Evolutionary conservation across 768 basidiomycete species (phyloP).

Genomic region (Boletus rex-veris): DNA sequence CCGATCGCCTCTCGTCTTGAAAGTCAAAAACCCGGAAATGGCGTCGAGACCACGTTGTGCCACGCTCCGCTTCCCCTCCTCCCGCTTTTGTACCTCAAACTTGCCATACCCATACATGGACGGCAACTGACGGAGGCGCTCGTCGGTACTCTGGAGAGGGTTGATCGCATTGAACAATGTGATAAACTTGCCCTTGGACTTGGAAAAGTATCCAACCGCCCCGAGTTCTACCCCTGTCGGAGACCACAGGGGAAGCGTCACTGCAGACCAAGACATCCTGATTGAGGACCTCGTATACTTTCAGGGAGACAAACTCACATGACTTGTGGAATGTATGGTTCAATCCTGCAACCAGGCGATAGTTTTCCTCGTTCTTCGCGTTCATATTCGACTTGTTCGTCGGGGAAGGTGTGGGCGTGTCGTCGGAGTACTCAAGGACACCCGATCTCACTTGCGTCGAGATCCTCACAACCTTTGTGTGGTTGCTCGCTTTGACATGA

Average conservation of each 20-base stretch:
- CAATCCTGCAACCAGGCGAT: slow-evolving; percentile 50
- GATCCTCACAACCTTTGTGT: slow-evolving; percentile 21
- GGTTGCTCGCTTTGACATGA: slow-evolving; percentile 5
- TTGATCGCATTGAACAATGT: slow-evolving; percentile 68
- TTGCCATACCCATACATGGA: slow-evolving; percentile 64
- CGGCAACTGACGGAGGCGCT: slow-evolving; percentile 45
- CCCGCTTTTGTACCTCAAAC: slow-evolving; percentile 41
- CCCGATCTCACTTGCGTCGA: not conserved
- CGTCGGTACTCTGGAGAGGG: slow-evolving; percentile 45
- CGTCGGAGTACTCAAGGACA: not conserved
- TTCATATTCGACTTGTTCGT: slow-evolving; percentile 39
- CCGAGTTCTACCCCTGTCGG: slow-evolving; percentile 63
- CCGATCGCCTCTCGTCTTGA: slow-evolving; percentile 37
- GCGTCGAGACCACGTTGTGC: slow-evolving; percentile 56
- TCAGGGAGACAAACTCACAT: slow-evolving; percentile 39
- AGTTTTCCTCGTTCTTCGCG: slow-evolving; percentile 59
- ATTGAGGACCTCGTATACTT: not conserved
- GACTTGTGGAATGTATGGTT: slow-evolving; percentile 69
- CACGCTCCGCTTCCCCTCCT: slow-evolving; percentile 53
- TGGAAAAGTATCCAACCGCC: slow-evolving; percentile 68
- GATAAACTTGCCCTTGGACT: slow-evolving; percentile 61
- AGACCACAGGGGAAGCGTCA: slow-evolving; percentile 68
- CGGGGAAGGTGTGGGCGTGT: slow-evolving; percentile 30
- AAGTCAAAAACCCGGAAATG: slow-evolving; percentile 46
- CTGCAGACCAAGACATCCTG: slow-evolving; percentile 28